Percentiles rank a stretch among this genome's conserved stretches.
Conservation (phyloP, 23 red algal species). For the Cyanidioschyzon merolae region DNA sequence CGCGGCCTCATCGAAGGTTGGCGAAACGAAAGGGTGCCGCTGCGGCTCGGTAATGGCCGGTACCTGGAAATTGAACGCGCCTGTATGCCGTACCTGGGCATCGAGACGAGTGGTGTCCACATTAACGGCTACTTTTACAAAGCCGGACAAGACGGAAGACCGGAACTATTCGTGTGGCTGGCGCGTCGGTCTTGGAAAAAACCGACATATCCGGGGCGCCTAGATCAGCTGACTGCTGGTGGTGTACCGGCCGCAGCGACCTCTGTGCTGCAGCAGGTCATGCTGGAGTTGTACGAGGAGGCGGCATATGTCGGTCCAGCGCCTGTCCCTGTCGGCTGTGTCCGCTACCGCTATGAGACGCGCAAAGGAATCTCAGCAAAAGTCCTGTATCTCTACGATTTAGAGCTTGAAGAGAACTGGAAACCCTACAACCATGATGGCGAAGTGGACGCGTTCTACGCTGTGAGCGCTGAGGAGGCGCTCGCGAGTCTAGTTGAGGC, state of each 20-base stretch:
- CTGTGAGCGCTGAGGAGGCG: background rate
- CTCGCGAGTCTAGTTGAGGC: background rate
- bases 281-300: conserved; percentile 13
- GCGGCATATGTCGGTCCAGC: background rate
- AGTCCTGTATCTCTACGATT: conserved; percentile 8
- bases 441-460: conserved; percentile 18
- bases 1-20: conserved; percentile 14
- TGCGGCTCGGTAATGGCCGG: background rate
- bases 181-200: background rate
- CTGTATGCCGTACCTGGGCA: conserved; percentile 13
- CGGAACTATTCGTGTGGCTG: conserved; percentile 19
- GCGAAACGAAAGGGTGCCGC: background rate
- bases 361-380: conserved; percentile 18
- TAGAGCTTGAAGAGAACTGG: conserved; percentile 7
- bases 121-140: conserved; percentile 15
- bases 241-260: background rate
- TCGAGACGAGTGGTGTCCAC: background rate
- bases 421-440: background rate
- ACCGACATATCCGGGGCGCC: conserved; percentile 9
- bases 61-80: conserved; percentile 18
- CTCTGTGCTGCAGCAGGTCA: background rate
- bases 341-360: conserved; percentile 20
- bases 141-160: background rate
- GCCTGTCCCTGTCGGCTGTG: background rate
- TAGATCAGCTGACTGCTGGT: conserved; percentile 22